Base-by-base conservation (phyloP, 1,284 basidiomycete genomes). In the Apiotrichum sp. region DNA sequence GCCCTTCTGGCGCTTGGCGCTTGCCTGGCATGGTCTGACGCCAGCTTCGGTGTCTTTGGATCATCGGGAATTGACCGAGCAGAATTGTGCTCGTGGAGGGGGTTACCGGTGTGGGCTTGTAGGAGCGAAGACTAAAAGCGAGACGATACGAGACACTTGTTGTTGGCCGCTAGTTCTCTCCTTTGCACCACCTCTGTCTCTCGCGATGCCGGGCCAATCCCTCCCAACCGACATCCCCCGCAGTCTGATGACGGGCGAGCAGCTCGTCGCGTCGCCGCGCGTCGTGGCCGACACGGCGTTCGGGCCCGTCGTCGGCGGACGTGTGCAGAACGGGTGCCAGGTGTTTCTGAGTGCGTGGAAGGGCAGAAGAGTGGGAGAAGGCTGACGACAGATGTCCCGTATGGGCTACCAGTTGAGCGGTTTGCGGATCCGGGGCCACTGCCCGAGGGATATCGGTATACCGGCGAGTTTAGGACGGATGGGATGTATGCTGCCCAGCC, bases 361-460 rank as follows among this genome's bases (percentile, higher is more conserved):
- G n/a, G n/a, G n/a, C n/a, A n/a, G 8, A 13, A n/a, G 4, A 3
- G 32, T 31, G 2, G 16, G 16, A 3, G 3, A 6, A 50, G 14
- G 35, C 56, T 51, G 29, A 58, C 54, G 6, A 5, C 57, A 88
- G 86, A 89, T 75, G 77, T 89, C 35, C 86, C 87, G 0, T 89
- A 86, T 66, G 86, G 83, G 2, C 70, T 84, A 29, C 81, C 83
- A 42, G 84, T 84, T 0, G 71, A 65, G 33, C 79, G 86, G 33
- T 89, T 87, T 65, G 75, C 82, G 49, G 82, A 88, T 65, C 82
- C 86, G 1, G 64, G 78, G 36, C 78, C 82, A 0, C 72, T 89
- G 2, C 82, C 84, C 1, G 48, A 71, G 0, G 71, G 72, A 38
- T 84, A 80, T 68, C 74, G 67, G 8, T 88, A 88, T 61, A 79